phyloP scores from a whole-genome alignment of 108 stramenopile genomes.

The Skeletonema grethae region DNA sequence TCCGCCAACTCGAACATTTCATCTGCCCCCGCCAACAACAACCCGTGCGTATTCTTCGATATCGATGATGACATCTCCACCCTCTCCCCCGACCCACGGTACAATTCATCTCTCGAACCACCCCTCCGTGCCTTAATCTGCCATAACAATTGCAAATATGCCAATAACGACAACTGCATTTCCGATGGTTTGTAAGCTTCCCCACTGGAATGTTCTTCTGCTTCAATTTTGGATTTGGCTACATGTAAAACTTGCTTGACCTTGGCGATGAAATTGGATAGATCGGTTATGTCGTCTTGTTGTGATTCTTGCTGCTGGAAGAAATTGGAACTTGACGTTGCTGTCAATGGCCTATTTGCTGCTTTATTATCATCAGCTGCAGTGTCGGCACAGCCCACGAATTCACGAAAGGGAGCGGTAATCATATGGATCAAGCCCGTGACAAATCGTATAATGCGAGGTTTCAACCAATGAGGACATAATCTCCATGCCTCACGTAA shows the following conservation, averaged over 20 bases:
- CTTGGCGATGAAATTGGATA: conserved; percentile 28
- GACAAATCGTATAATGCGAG: conserved; percentile 4
- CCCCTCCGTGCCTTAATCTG: conserved; percentile 30
- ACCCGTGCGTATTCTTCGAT: background rate
- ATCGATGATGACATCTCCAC: background rate
- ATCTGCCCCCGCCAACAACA: conserved; percentile 32
- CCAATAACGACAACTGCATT: conserved; percentile 14
- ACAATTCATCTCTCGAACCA: conserved; percentile 24
- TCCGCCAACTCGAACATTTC: conserved; percentile 54
- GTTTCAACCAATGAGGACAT: conserved; percentile 48
- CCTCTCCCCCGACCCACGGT: conserved; percentile 15
- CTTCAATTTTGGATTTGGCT: conserved; percentile 21
- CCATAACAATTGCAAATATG: conserved; percentile 26
- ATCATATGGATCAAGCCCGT: background rate
- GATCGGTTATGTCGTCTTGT: conserved; percentile 15
- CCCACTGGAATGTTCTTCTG: background rate
- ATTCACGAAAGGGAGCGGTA: background rate
- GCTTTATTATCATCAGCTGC: background rate
- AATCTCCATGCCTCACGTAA: conserved; percentile 48
- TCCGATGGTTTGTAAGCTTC: conserved; percentile 7
- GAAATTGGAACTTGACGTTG: background rate
- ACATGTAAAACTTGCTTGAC: conserved; percentile 10
- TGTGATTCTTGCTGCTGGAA: too few species aligned
- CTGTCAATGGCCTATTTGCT: background rate
- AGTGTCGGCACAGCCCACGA: background rate